These are phyloP conservation scores for Metschnikowia hibisci DNA, from an alignment of 805 yeast species.

Conservation along the genomic window DNA sequence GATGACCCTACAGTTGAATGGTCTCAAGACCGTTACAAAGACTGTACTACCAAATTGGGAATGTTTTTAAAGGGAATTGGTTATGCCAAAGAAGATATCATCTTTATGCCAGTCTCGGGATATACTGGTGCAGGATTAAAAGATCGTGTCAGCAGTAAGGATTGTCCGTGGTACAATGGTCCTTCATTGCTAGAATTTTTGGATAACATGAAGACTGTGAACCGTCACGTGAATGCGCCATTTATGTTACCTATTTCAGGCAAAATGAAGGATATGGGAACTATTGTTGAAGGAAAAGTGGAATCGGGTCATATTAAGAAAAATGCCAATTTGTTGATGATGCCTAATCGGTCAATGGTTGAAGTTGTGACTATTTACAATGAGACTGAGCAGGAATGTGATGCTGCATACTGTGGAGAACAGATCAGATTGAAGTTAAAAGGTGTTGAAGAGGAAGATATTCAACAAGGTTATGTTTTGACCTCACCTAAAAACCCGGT, in stretches of 20 bases:
- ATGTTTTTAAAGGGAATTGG: conserved; percentile 84
- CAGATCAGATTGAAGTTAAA: conserved; percentile 90
- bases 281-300: conserved; percentile 96
- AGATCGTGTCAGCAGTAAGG: conserved; percentile 66
- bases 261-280: conserved; percentile 95
- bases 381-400: conserved; percentile 94
- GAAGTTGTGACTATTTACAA: conserved; percentile 87
- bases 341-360: conserved; percentile 86
- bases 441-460: conserved; percentile 97
- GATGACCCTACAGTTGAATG: conserved; percentile 96
- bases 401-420: conserved; percentile 89
- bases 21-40: conserved; percentile 95
- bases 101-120: conserved; percentile 97
- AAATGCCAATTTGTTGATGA: conserved; percentile 67
- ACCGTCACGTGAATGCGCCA: conserved; percentile 89
- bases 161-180: conserved; percentile 92
- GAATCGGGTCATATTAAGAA: conserved; percentile 92
- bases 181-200: conserved; percentile 88
- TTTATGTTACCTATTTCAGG: conserved; percentile 95
- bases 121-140: conserved; percentile 96
- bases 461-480: conserved; percentile 85
- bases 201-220: conserved; percentile 74
- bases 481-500: conserved; percentile 86
- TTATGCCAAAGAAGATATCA: conserved; percentile 78
- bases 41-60: conserved; percentile 82